These are phyloP conservation scores for Solidago caesia DNA, from an alignment of 129 eudicot species.

Conservation along the genomic window DNA sequence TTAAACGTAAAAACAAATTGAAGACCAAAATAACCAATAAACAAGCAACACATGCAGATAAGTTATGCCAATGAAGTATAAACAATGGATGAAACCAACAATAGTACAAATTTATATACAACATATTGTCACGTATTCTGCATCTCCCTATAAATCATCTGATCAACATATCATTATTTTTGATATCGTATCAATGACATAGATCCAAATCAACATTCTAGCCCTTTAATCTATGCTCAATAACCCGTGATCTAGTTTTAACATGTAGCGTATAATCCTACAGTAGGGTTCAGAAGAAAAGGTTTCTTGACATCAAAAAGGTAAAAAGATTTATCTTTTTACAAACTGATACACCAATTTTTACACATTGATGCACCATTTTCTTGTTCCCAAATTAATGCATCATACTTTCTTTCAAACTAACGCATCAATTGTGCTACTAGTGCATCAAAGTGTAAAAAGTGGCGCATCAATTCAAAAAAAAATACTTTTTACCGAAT, in stretches of 20 bases:
- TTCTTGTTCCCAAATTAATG: too few relatives aligned
- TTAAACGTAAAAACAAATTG: constrained; percentile 19
- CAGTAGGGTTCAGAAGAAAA: too few relatives aligned
- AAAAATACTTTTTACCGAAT: too few relatives aligned
- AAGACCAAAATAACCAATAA: background rate
- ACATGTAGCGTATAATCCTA: background rate
- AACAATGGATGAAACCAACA: background rate
- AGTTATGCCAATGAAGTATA: background rate
- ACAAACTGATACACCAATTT: too few relatives aligned
- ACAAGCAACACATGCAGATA: background rate
- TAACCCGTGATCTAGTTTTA: constrained; percentile 1
- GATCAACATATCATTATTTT: background rate
- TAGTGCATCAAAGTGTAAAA: too few relatives aligned
- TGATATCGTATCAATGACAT: background rate
- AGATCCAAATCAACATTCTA: constrained; percentile 17
- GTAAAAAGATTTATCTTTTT: too few relatives aligned
- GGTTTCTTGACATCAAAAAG: too few relatives aligned
- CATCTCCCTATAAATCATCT: constrained; percentile 9
- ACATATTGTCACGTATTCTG: background rate
- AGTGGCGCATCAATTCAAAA: too few relatives aligned
- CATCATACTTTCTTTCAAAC: too few relatives aligned
- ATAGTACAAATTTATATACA: background rate
- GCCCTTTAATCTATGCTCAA: constrained; percentile 5
- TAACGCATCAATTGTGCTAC: too few relatives aligned
- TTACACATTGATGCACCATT: too few relatives aligned